phyloP scores from a whole-genome alignment of 78 protist species.

The Dictyostelium citrinum region DNA sequence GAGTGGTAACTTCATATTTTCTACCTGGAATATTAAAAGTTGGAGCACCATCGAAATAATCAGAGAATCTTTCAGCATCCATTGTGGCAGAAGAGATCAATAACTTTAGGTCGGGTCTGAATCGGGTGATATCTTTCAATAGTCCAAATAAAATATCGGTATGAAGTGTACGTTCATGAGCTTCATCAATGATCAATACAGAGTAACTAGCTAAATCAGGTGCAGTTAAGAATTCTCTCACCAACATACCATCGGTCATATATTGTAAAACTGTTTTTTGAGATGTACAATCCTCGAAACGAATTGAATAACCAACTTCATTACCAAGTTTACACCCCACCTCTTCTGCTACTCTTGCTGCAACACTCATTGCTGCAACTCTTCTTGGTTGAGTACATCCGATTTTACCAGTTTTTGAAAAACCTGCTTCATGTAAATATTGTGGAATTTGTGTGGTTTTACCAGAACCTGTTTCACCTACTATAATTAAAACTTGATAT shows the following conservation, averaged over 20 bases:
- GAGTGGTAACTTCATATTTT: slow-evolving; percentile 64
- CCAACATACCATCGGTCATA: slow-evolving; percentile 99
- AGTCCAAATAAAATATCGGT: slow-evolving; percentile 98
- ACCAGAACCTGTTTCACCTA: slow-evolving; percentile 88
- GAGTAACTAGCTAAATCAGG: slow-evolving; percentile 91
- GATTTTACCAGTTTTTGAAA: slow-evolving; percentile 79
- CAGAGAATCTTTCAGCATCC: slow-evolving; percentile 96
- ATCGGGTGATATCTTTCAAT: slow-evolving; percentile 90
- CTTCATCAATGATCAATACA: slow-evolving; percentile 98
- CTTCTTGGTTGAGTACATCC: slow-evolving; percentile 99
- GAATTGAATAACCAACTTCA: slow-evolving; percentile 95
- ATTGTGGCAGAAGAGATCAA: slow-evolving; percentile 96
- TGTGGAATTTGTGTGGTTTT: slow-evolving; percentile 98
- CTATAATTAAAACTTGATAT: slow-evolving; percentile 58
- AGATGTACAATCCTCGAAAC: slow-evolving; percentile 96
- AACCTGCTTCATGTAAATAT: slow-evolving; percentile 94
- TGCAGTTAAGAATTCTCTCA: slow-evolving; percentile 94
- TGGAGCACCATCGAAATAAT: slow-evolving; percentile 96
- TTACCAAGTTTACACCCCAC: slow-evolving; percentile 87
- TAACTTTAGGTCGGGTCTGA: slow-evolving; percentile 92
- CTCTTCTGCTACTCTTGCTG: slow-evolving; percentile 97
- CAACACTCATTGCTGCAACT: slow-evolving; percentile 98
- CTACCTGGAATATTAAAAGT: slow-evolving; percentile 92
- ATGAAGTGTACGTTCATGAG: slow-evolving; percentile 99
- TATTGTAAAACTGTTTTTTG: slow-evolving; percentile 91